Evolutionary conservation across 2,329 filamentous ascomycete species (phyloP).

Genomic region (Claviceps cyperi): DNA sequence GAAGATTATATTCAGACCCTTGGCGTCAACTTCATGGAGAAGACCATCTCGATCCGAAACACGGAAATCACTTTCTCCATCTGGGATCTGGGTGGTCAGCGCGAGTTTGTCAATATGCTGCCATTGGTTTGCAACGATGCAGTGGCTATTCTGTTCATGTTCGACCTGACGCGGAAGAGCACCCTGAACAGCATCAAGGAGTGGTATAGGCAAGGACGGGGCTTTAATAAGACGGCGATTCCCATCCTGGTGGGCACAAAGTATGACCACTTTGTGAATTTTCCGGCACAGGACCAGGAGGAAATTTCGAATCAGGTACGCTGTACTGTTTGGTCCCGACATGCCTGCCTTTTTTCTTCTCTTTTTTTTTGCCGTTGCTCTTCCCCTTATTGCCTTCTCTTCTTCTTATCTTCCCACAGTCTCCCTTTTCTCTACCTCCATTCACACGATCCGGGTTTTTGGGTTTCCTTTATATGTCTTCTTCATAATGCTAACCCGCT

Average conservation of each 20-base stretch:
- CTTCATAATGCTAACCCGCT: background rate
- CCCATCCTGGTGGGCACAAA: constrained; percentile 95
- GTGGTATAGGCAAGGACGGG: constrained; percentile 94
- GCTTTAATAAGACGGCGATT: constrained; percentile 99
- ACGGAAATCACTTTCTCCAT: constrained; percentile 99
- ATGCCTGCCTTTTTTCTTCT: constrained; percentile 2
- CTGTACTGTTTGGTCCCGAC: too few relatives aligned
- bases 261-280: constrained; percentile 99
- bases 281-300: constrained; percentile 91
- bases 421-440: background rate
- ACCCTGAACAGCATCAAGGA: constrained; percentile 99
- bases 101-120: constrained; percentile 99
- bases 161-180: constrained; percentile 93
- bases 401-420: background rate
- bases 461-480: background rate
- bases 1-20: constrained; percentile 99
- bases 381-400: background rate
- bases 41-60: constrained; percentile 97
- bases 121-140: constrained; percentile 98
- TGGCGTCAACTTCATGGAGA: constrained; percentile 99
- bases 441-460: too few relatives aligned
- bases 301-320: constrained; percentile 89
- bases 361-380: too few relatives aligned
- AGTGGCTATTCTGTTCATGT: constrained; percentile 98
- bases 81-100: constrained; percentile 94